phyloP scores from a whole-genome alignment of 108 stramenopile species.

The Ochromonas danica region DNA sequence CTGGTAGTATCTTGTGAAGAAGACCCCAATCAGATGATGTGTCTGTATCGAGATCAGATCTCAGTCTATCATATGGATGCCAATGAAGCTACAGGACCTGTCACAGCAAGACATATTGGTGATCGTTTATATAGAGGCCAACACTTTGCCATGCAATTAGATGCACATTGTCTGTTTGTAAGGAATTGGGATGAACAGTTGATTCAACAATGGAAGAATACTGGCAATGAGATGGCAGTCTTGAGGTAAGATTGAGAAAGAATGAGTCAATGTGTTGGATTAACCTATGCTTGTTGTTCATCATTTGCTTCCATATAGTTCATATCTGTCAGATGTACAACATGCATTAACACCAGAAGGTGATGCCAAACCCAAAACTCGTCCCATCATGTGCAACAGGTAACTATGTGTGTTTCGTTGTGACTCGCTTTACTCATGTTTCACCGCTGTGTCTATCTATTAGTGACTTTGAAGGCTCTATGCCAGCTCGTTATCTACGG shows the following conservation, averaged over 20 bases:
- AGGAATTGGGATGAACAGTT: slow-evolving; percentile 57
- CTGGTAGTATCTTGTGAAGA: slow-evolving; percentile 46
- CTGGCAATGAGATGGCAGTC: slow-evolving; percentile 82
- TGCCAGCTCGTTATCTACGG: slow-evolving; percentile 62
- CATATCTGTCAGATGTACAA: slow-evolving; percentile 16
- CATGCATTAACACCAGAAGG: slow-evolving; percentile 45
- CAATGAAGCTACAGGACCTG: slow-evolving; percentile 69
- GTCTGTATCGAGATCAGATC: slow-evolving; percentile 52
- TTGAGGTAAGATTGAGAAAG: slow-evolving; percentile 40
- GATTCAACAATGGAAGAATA: slow-evolving; percentile 67
- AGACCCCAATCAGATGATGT: slow-evolving; percentile 56
- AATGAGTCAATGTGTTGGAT: neutral
- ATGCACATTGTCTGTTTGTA: slow-evolving; percentile 64
- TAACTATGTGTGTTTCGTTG: too few relatives aligned
- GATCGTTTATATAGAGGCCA: slow-evolving; percentile 73
- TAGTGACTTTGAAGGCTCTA: slow-evolving; percentile 72
- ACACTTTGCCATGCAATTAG: slow-evolving; percentile 68
- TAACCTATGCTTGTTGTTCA: neutral
- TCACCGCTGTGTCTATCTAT: too few relatives aligned
- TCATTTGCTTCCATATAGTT: neutral
- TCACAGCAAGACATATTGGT: slow-evolving; percentile 78
- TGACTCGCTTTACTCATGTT: too few relatives aligned
- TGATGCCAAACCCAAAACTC: slow-evolving; percentile 62
- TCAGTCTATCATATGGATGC: slow-evolving; percentile 65
- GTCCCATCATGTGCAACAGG: slow-evolving; percentile 77